phyloP scores from a whole-genome alignment of 1,284 basidiomycete genomes.

The Agroathelia rolfsii region DNA sequence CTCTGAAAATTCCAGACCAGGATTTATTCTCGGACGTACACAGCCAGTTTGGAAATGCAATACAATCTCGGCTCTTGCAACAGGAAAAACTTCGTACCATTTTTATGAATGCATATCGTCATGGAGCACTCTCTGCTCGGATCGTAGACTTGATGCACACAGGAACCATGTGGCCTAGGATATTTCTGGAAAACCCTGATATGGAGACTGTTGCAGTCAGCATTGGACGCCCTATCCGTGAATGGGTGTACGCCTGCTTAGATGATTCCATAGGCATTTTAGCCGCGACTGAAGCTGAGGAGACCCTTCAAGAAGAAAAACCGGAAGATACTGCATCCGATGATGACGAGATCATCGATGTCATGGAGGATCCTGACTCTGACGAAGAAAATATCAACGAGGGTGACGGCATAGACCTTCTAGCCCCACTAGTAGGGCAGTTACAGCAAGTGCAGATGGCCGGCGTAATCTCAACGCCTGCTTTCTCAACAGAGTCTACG shows the following conservation, averaged over 20 bases:
- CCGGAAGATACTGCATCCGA: conserved; percentile 22
- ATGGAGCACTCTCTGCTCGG: conserved; percentile 45
- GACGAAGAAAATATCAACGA: conserved; percentile 20
- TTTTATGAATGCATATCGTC: conserved; percentile 56
- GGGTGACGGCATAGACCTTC: conserved; percentile 28
- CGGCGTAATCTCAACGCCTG: conserved; percentile 22
- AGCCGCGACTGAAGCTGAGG: conserved; percentile 16
- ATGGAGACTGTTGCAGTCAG: conserved; percentile 49
- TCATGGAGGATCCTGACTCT: conserved; percentile 33
- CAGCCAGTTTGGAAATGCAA: no score
- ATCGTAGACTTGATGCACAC: conserved; percentile 51
- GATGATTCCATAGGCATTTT: conserved; percentile 57
- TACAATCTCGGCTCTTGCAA: no score
- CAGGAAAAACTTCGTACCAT: conserved; percentile 28
- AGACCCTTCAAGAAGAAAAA: conserved; percentile 14
- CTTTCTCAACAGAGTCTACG: no score
- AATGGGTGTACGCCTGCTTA: conserved; percentile 60
- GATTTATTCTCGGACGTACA: conserved; percentile 7
- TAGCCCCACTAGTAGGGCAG: conserved; percentile 62
- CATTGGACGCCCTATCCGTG: conserved; percentile 52
- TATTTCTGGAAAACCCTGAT: conserved; percentile 74
- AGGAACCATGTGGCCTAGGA: conserved; percentile 54
- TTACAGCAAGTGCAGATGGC: conserved; percentile 44
- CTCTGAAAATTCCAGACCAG: no score
- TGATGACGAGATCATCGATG: conserved; percentile 50